Evolutionary conservation across 2,329 filamentous ascomycete genomes (phyloP).

Genomic region (Fusarium sp.): DNA sequence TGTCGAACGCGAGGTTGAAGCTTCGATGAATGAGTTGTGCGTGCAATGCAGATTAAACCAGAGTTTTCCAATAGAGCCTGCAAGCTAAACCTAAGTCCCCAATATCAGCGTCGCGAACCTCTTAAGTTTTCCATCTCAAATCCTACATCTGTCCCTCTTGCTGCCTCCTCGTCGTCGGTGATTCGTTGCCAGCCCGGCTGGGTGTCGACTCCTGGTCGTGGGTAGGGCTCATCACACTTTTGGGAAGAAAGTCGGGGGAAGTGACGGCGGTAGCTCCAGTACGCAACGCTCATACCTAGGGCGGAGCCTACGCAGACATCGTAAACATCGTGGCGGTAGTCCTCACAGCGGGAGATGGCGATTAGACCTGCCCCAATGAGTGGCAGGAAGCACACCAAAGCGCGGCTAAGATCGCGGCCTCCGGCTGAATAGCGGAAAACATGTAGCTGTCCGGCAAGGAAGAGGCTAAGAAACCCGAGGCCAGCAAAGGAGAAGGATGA

Average conservation of each 20-base stretch:
- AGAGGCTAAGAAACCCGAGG: slow-evolving; percentile 79
- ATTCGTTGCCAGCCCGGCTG: slow-evolving; percentile 59
- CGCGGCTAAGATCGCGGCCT: slow-evolving; percentile 66
- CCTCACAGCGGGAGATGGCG: slow-evolving; percentile 76
- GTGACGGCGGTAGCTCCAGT: slow-evolving; percentile 76
- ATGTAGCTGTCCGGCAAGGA: slow-evolving; percentile 75
- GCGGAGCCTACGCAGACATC: slow-evolving; percentile 74
- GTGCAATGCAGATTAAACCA: slow-evolving; percentile 26
- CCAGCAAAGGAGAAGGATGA: slow-evolving; percentile 84
- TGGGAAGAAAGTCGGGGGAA: slow-evolving; percentile 68
- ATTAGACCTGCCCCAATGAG: slow-evolving; percentile 75
- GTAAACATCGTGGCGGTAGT: slow-evolving; percentile 79
- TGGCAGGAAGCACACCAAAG: slow-evolving; percentile 69
- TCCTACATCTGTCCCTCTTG: slow-evolving; percentile 56
- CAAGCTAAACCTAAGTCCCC: slow-evolving; percentile 45
- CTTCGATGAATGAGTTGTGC: slow-evolving; percentile 13
- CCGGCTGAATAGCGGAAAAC: slow-evolving; percentile 63
- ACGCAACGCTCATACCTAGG: slow-evolving; percentile 71
- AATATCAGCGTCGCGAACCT: slow-evolving; percentile 46
- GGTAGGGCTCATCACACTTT: slow-evolving; percentile 70
- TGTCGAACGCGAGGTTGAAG: slow-evolving; percentile 1
- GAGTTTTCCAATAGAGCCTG: slow-evolving; percentile 23
- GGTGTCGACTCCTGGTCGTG: slow-evolving; percentile 57
- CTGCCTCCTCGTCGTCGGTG: slow-evolving; percentile 66
- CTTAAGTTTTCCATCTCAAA: slow-evolving; percentile 52